Evolutionary conservation across 306 rosid species (phyloP), one percentile per base, ranked within the genome.

Genomic region (Cicer yamashitae): DNA sequence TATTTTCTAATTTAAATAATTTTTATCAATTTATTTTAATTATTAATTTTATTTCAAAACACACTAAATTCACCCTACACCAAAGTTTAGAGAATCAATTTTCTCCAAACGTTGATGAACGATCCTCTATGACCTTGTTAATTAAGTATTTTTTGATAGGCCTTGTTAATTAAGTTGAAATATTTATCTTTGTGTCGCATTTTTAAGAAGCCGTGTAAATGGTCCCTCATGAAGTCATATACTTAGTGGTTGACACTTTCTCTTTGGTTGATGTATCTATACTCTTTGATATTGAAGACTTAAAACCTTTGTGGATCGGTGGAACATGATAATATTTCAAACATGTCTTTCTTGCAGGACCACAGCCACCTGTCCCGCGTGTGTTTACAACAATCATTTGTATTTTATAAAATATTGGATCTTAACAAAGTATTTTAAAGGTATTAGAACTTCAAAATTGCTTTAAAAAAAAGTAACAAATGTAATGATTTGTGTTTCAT

Each of bases 341-440:
- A 15, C 88, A 7, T 87, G 78, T 81, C 88, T 86, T 83, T 73
- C 85, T 84, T 81, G 30, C 30, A 2, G 91, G 96, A 92, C 97
- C 96, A 88, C 87, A 77, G 77, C 79, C 83, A 64, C 56, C 18
- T 83, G 83, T 71, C 84, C 66, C 50, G 34, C 15, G 7, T 64
- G 10, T 45, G 56, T 51, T 22, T 30, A 69, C 48, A 44, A 53
- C 74, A 14, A 71, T 18, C 57, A n/a, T 48, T 41, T n/a, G 30
- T 25, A 77, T 52, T 20, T 78, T 70, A 25, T 25, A 2, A 25
- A 25, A 25, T 25, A 25, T 25, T 25, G 30, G 30, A 25, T 25
- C 30, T 25, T 25, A 25, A 25, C 30, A 25, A 20, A 1, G 25
- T 22, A 22, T 22, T 22, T 22, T 22, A 22, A 22, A 22, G 25